Evolutionary conservation across 2,329 filamentous ascomycete genomes (phyloP).

Genomic region (Penicillium vulpinum): DNA sequence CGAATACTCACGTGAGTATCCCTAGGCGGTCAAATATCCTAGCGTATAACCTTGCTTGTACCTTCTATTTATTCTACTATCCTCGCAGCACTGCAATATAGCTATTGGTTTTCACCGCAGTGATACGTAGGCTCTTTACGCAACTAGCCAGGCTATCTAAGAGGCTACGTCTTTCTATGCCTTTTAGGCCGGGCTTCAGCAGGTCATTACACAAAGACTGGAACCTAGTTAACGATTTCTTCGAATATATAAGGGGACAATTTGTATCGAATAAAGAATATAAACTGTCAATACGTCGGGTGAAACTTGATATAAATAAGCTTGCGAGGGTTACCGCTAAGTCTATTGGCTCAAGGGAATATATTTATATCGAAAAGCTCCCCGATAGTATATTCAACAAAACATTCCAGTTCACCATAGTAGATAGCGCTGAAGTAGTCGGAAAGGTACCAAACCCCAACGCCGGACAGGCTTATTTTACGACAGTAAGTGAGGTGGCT

Average conservation of each 20-base stretch:
- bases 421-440: neutral
- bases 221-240: neutral
- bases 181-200: neutral
- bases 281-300: neutral
- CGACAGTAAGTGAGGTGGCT: neutral
- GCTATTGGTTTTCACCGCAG: neutral
- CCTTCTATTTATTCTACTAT: too few relatives aligned
- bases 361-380: neutral
- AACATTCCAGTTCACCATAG: neutral
- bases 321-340: neutral
- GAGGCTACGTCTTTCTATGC: neutral
- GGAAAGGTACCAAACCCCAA: neutral
- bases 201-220: neutral
- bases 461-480: neutral
- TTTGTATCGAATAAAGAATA: neutral
- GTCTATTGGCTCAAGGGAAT: neutral
- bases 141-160: neutral
- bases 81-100: neutral
- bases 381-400: neutral
- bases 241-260: neutral
- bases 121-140: neutral
- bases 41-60: too few relatives aligned
- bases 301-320: neutral
- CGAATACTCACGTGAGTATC: too few relatives aligned
- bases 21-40: too few relatives aligned